Conservation (phyloP, 345 rosid genomes). For the Eucalyptus brandiana region DNA sequence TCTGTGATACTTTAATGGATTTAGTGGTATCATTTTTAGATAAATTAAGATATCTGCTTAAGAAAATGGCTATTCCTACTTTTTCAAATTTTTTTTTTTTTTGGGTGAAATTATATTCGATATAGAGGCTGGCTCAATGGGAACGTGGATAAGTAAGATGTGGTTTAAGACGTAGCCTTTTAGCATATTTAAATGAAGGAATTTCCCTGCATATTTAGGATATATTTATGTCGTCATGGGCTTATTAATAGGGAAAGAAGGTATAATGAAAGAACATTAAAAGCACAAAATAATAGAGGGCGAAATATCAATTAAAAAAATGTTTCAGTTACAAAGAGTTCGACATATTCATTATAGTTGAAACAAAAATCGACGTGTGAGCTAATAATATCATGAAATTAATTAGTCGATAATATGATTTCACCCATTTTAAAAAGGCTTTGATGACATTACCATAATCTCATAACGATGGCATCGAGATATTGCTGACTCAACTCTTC, state of each 20-base stretch:
- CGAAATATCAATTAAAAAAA: not conserved
- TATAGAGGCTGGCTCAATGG: not conserved
- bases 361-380: not conserved
- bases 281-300: not conserved
- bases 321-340: not conserved
- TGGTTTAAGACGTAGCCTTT: not conserved
- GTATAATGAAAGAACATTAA: not conserved
- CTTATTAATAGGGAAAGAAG: not conserved
- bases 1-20: accelerated
- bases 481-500: too few relatives aligned
- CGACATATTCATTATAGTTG: not conserved
- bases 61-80: not conserved
- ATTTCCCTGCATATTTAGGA: too few relatives aligned
- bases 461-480: too few relatives aligned
- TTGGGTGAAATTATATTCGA: not conserved
- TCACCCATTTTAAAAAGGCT: not conserved
- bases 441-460: not conserved
- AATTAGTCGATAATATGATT: not conserved
- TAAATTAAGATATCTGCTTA: not conserved
- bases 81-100: not conserved
- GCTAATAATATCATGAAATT: not conserved
- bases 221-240: not conserved
- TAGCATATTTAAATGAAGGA: not conserved
- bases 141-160: not conserved
- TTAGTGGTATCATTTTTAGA: not conserved